phyloP scores from a whole-genome alignment of 129 eudicot species.

The Gnaphalium uliginosum region DNA sequence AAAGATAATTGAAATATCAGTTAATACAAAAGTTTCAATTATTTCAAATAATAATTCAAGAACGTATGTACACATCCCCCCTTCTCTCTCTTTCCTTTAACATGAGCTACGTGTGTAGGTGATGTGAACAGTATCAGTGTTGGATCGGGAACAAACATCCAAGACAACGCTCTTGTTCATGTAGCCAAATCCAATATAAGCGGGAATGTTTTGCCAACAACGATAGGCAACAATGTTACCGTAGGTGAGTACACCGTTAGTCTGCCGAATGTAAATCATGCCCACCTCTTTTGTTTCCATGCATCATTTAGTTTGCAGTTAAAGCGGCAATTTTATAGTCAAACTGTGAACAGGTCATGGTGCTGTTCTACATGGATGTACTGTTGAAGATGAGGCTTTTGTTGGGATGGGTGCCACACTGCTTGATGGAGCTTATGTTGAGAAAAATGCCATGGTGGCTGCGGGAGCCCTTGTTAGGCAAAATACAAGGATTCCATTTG shows the following conservation, averaged over 20 bases:
- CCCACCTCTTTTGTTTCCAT: neutral
- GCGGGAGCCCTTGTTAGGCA: constrained; percentile 92
- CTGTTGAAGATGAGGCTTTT: constrained; percentile 88
- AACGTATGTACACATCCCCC: neutral
- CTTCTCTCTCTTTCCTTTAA: neutral
- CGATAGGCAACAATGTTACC: constrained; percentile 88
- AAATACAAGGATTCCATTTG: constrained; percentile 78
- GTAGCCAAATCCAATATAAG: constrained; percentile 87
- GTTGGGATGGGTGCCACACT: constrained; percentile 96
- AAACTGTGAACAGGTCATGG: constrained; percentile 63
- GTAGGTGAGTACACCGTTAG: constrained; percentile 57
- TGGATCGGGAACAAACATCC: constrained; percentile 92
- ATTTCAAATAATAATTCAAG: neutral
- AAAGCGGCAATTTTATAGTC: constrained; percentile 17
- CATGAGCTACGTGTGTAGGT: constrained; percentile 49
- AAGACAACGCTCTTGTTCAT: constrained; percentile 92
- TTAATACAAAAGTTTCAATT: neutral
- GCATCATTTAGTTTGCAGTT: constrained; percentile 7
- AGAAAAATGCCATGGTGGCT: constrained; percentile 93
- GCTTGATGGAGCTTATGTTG: constrained; percentile 84
- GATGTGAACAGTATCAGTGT: constrained; percentile 87
- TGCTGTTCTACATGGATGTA: constrained; percentile 87
- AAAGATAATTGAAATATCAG: neutral
- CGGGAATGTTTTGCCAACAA: constrained; percentile 89
- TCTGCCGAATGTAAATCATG: constrained; percentile 8